Evolutionary conservation across 257 asterid genomes (phyloP).

Genomic region (Eustoma russellianum): DNA sequence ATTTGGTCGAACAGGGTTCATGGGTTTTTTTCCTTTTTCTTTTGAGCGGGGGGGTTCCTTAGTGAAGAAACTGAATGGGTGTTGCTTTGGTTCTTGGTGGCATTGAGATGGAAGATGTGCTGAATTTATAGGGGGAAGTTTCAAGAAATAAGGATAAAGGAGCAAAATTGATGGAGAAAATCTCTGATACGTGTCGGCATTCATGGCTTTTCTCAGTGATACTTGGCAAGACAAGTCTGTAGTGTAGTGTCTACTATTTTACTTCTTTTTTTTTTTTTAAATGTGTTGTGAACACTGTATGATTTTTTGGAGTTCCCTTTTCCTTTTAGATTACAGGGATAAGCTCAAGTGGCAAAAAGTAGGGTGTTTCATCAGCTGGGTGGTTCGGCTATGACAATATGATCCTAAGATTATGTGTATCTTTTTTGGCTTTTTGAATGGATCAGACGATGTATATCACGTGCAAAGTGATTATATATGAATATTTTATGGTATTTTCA

Average conservation of each 20-base stretch:
- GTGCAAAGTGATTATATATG: too few species aligned
- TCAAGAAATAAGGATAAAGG: neutral
- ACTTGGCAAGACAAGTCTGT: conserved; percentile 8
- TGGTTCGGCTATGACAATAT: too few species aligned
- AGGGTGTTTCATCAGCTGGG: too few species aligned
- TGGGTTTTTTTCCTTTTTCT: neutral
- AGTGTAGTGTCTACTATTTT: conserved; percentile 1
- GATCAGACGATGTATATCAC: too few species aligned
- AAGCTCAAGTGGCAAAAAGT: too few species aligned
- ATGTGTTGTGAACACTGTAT: too few species aligned
- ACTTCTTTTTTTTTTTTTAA: too few species aligned
- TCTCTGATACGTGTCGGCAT: conserved; percentile 7
- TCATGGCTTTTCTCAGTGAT: neutral
- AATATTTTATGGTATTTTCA: too few species aligned
- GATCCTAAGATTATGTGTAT: too few species aligned
- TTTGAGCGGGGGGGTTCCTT: neutral
- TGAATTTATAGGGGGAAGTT: neutral
- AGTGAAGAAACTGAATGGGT: neutral
- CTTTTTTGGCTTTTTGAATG: too few species aligned
- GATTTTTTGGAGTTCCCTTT: too few species aligned
- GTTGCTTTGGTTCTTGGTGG: neutral
- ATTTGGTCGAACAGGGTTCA: neutral
- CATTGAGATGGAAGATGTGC: neutral
- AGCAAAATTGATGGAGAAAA: neutral
- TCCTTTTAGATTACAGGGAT: too few species aligned